Evolutionary conservation across 305 asterid species (phyloP), one percentile per base, ranked within the genome.

Genomic region (Rubia peregrina): DNA sequence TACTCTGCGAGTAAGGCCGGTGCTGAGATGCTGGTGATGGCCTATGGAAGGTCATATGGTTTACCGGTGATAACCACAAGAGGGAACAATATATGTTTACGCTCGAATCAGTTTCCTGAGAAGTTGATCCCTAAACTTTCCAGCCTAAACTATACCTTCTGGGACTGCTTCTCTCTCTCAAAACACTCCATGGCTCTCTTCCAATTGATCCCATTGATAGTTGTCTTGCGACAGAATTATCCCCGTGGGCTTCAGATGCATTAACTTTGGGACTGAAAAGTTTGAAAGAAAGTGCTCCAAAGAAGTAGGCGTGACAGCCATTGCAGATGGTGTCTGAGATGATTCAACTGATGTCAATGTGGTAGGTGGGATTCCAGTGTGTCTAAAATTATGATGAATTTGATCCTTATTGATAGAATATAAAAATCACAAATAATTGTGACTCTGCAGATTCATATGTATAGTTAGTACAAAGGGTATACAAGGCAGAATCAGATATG

Each of bases 21-120:
- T 30, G 97, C 97, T 7, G 97, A 91, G 71, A 91, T 91, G 97
- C 92, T 91, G 79, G 97, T 89, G 49, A 90, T 90, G 97, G 97
- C 97, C 36, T 90, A 90, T 56, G 97, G 90, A 26, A 82, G 97
- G 73, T 91, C 97, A 6, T 91, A 91, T 62, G 96, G 96, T 13
- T 77, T 91, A 66, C 97, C 96, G 5, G 80, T 72, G 51, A 77
- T 67, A 21, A 77, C 80, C 33, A 77, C 80, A 0, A 48, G 77
- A 33, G 77, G 80, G 44, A 71, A 76, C 49, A 76, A 76, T 17
- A 74, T 75, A 75, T 19, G 78, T n/a, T n/a, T n/a, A n/a, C n/a
- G 78, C 12, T 72, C 79, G 3, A 75, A 75, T 16, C 79, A 75
- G 33, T 75, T 75, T 6, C 75, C 75, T 4, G 79, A 75, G 61